Base-by-base conservation (phyloP, 768 basidiomycete species). In the Glaciozyma antarctica region DNA sequence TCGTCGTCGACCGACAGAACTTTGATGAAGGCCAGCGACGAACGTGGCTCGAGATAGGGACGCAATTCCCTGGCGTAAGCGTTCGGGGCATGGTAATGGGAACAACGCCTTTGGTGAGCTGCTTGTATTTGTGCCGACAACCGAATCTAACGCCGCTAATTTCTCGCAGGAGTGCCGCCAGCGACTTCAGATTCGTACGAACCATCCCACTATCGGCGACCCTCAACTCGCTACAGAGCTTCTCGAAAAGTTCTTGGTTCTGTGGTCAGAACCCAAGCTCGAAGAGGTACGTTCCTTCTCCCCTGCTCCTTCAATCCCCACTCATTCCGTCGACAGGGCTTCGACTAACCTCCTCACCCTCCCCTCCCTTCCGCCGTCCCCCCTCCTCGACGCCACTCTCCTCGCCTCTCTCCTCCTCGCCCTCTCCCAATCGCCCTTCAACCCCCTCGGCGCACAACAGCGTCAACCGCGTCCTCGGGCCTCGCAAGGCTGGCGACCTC, bases 1-100 rank as follows among this genome's bases (percentile, higher is more conserved):
- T 67, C 58, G 45, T 71, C 38, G 53, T 71, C 32, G 69, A 71
- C 55, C 65, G 69, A 0, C 69, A 71, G 54, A 71, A 71, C 60
- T 71, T 71, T 52, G 69, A 71, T 44, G 58, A 34, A 1, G 51
- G 22, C 5, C 69, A 71, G 51, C 60, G 69, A 15, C 9, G 65
- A 13, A 63, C 61, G 3, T 71, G 66, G 66, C 48, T 71, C 21
- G 69, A 67, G 49, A 67, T 71, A 19, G 69, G 43, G 6, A 47
- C 28, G 60, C 63, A 66, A 47, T 70, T 54, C 28, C 51, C 60
- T 4, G 47, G 24, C n/a, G 56, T 70, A 26, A 24, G 55, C 15
- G 65, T 70, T 17, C 45, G 34, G 34, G 56, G 69, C 2, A 47
- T 70, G 62, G 65, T 66, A 34, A 66, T 70, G 63, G 63, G 63